phyloP scores from a whole-genome alignment of 768 basidiomycete genomes.

The Crepidotus variabilis region DNA sequence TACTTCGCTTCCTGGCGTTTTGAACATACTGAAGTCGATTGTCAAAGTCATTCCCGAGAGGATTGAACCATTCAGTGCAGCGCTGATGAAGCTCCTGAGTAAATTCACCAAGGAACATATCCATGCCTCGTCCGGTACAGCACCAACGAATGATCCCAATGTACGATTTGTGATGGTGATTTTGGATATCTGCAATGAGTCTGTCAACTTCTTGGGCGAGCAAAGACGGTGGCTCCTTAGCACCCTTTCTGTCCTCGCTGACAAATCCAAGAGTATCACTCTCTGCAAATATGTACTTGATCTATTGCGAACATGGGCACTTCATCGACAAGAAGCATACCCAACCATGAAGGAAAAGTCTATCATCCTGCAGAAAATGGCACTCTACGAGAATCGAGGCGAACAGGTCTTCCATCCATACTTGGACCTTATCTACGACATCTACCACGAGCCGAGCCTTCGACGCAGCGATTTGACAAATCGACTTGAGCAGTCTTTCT shows the following conservation, averaged over 20 bases:
- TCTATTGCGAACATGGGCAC: constrained; percentile 85
- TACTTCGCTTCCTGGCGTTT: constrained; percentile 68
- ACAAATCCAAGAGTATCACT: constrained; percentile 78
- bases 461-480: constrained; percentile 92
- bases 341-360: constrained; percentile 97
- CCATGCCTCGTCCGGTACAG: constrained; percentile 38
- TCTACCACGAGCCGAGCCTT: constrained; percentile 84
- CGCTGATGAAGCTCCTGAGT: constrained; percentile 79
- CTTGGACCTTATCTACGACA: constrained; percentile 87
- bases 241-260: constrained; percentile 75
- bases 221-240: constrained; percentile 79
- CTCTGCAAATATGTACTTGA: constrained; percentile 86
- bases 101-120: constrained; percentile 89
- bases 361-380: constrained; percentile 84
- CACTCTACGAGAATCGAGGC: constrained; percentile 71
- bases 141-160: constrained; percentile 50
- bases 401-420: constrained; percentile 81
- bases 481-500: constrained; percentile 88
- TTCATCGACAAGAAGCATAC: constrained; percentile 78
- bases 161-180: constrained; percentile 72
- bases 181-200: constrained; percentile 80
- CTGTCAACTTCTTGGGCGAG: constrained; percentile 81
- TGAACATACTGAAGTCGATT: constrained; percentile 85
- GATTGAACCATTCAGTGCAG: constrained; percentile 72
- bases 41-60: constrained; percentile 78